A percentile compares a stretch with the other conserved stretches of the same genome.
These are phyloP conservation scores for Perkinsus marinus DNA, from an alignment of 169 alveolate species.

Conservation along the genomic window DNA sequence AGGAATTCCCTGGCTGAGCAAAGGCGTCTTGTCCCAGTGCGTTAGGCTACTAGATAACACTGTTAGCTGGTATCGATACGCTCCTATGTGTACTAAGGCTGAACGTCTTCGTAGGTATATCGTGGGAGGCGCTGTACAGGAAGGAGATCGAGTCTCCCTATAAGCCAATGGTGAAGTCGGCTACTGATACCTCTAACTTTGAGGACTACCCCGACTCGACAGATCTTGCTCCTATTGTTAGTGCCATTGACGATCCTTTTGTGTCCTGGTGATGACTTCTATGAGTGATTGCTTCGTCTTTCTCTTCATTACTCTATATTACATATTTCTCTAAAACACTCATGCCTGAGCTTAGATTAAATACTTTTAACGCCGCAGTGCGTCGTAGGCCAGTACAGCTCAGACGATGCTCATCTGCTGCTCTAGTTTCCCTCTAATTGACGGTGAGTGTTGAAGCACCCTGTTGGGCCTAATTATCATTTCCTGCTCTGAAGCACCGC, in stretches of 20 bases:
- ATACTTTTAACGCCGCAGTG: not conserved
- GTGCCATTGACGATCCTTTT: constrained; percentile 52
- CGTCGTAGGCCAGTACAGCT: not conserved
- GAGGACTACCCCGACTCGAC: constrained; percentile 50
- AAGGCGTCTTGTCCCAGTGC: too few relatives aligned
- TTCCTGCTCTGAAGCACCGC: too few relatives aligned
- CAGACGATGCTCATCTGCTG: not conserved
- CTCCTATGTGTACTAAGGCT: too few relatives aligned
- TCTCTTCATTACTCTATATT: not conserved
- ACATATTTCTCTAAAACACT: not conserved
- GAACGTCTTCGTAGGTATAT: too few relatives aligned
- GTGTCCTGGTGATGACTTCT: constrained; percentile 38
- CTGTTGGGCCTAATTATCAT: not conserved
- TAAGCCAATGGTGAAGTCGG: constrained; percentile 36
- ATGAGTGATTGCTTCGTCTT: not conserved
- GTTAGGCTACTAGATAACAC: too few relatives aligned
- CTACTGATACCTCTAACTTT: constrained; percentile 39
- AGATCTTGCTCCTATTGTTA: constrained; percentile 35
- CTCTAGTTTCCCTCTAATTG: not conserved
- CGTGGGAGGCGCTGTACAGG: constrained; percentile 32
- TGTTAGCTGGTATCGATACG: too few relatives aligned
- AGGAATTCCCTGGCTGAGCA: too few relatives aligned
- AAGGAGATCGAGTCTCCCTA: constrained; percentile 37
- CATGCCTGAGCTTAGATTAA: not conserved
- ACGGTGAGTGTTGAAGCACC: not conserved